phyloP scores from a whole-genome alignment of 805 yeast genomes.

The Candida nemodendra region DNA sequence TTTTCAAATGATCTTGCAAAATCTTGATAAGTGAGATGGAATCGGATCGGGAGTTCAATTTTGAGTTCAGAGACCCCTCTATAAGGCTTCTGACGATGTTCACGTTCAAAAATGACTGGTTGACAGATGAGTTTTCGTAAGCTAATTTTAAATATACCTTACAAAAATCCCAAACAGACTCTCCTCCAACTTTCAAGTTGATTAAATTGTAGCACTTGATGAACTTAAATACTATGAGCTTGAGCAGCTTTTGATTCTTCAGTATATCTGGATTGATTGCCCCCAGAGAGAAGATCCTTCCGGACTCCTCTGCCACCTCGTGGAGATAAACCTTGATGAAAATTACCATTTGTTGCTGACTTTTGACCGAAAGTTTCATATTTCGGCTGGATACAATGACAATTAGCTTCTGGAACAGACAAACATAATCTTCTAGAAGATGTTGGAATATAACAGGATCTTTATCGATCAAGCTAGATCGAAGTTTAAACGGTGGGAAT shows the following conservation, averaged over 20 bases:
- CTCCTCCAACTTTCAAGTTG: constrained; percentile 57
- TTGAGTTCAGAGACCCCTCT: constrained; percentile 52
- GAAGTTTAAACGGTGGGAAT: constrained; percentile 70
- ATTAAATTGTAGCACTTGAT: constrained; percentile 53
- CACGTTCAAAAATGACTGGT: constrained; percentile 31
- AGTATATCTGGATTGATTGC: constrained; percentile 68
- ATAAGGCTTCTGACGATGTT: constrained; percentile 49
- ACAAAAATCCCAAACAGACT: constrained; percentile 63
- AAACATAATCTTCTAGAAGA: constrained; percentile 61
- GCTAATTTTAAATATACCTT: constrained; percentile 47
- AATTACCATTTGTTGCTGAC: constrained; percentile 55
- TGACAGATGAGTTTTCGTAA: constrained; percentile 24
- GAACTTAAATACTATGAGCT: constrained; percentile 49
- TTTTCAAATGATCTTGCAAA: constrained; percentile 53
- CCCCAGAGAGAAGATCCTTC: constrained; percentile 65
- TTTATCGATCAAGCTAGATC: constrained; percentile 75
- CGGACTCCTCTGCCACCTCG: constrained; percentile 62
- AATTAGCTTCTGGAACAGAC: constrained; percentile 47
- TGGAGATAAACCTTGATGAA: constrained; percentile 57
- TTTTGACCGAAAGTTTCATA: constrained; percentile 44
- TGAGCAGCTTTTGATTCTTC: constrained; percentile 47
- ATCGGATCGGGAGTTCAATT: constrained; percentile 48
- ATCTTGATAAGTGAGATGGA: constrained; percentile 43
- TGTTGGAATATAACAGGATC: constrained; percentile 86
- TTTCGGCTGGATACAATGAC: constrained; percentile 25